A percentile compares a stretch with the other conserved stretches of the same genome.
These are phyloP conservation scores for Mycena rosella DNA, from an alignment of 768 basidiomycete genomes.

Conservation along the genomic window DNA sequence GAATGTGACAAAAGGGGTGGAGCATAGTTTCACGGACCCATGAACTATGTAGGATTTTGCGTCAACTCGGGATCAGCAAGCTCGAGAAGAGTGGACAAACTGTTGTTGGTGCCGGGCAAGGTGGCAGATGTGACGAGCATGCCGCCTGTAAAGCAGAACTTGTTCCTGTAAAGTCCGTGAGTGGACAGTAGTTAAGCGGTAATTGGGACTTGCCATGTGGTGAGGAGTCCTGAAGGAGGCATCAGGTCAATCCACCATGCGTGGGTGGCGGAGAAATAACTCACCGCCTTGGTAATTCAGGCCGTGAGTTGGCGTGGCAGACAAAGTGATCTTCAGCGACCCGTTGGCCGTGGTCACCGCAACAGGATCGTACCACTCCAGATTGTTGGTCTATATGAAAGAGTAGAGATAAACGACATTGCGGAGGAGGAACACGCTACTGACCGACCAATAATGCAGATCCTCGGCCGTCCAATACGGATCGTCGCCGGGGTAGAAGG, in stretches of 20 bases:
- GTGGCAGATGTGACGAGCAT: slow-evolving; percentile 75
- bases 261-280: background rate
- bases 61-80: background rate
- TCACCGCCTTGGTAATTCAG: slow-evolving; percentile 64
- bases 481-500: slow-evolving; percentile 80
- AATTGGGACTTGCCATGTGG: slow-evolving; percentile 3
- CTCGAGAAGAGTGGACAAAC: background rate
- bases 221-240: slow-evolving; percentile 12
- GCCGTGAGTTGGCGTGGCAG: slow-evolving; percentile 72
- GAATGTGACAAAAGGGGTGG: too few species aligned
- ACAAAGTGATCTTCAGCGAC: slow-evolving; percentile 80
- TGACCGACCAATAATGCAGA: slow-evolving; percentile 28
- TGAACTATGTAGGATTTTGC: background rate
- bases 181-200: background rate
- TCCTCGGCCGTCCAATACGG: slow-evolving; percentile 71
- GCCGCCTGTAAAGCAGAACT: slow-evolving; percentile 88
- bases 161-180: slow-evolving; percentile 67
- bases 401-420: slow-evolving; percentile 71
- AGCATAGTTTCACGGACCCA: background rate
- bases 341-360: slow-evolving; percentile 82
- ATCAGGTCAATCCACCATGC: too few species aligned
- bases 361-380: slow-evolving; percentile 83
- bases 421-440: background rate
- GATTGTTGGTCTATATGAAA: slow-evolving; percentile 83
- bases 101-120: slow-evolving; percentile 67